phyloP scores from a whole-genome alignment of 805 yeast species.

The Candida morakotiae region DNA sequence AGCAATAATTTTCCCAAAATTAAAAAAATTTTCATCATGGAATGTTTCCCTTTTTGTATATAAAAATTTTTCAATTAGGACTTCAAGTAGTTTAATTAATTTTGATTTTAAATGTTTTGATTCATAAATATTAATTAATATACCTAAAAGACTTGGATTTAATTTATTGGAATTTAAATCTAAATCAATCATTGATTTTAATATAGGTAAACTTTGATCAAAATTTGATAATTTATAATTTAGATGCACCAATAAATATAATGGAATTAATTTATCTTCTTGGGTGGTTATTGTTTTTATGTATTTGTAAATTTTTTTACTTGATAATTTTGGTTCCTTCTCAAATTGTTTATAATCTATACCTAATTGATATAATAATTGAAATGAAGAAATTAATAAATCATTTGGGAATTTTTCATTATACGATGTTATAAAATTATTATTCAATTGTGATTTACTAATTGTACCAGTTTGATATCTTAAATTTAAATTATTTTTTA shows the following conservation, averaged over 20 bases:
- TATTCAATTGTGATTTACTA: slow-evolving; percentile 12
- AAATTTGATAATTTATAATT: slow-evolving; percentile 17
- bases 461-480: slow-evolving; percentile 38
- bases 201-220: slow-evolving; percentile 27
- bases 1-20: slow-evolving; percentile 26
- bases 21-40: slow-evolving; percentile 16
- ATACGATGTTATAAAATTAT: slow-evolving; percentile 16
- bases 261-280: slow-evolving; percentile 16
- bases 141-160: slow-evolving; percentile 48
- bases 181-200: slow-evolving; percentile 27
- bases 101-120: slow-evolving; percentile 31
- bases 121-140: slow-evolving; percentile 49
- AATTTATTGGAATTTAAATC: slow-evolving; percentile 21
- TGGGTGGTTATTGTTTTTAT: slow-evolving; percentile 4
- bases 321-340: slow-evolving; percentile 12
- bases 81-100: slow-evolving; percentile 17
- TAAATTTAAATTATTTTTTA: slow-evolving; percentile 43
- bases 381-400: slow-evolving; percentile 25
- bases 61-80: slow-evolving; percentile 15
- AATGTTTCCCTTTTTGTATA: slow-evolving; percentile 7
- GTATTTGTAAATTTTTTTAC: slow-evolving; percentile 19
- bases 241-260: slow-evolving; percentile 25
- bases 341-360: slow-evolving; percentile 24
- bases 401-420: slow-evolving; percentile 26
- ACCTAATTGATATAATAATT: slow-evolving; percentile 23